A percentile compares a stretch with the other conserved stretches of the same genome.
These are phyloP conservation scores for Daedalea quercina DNA, from an alignment of 768 basidiomycete species.

Conservation along the genomic window DNA sequence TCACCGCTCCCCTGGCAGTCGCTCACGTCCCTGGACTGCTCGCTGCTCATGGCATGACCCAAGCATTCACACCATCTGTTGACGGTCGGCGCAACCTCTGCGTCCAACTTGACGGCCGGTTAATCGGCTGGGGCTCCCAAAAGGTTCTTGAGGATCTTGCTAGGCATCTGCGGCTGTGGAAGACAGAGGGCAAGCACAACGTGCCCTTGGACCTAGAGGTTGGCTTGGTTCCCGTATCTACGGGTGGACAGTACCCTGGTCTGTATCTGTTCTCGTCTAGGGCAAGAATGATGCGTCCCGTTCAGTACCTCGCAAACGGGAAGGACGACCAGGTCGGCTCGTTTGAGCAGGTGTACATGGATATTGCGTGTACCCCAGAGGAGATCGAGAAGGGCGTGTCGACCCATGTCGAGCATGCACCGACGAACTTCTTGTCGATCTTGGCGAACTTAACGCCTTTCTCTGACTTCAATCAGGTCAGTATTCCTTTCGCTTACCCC, in stretches of 20 bases:
- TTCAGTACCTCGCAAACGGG: constrained; percentile 84
- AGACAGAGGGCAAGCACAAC: constrained; percentile 78
- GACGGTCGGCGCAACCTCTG: constrained; percentile 79
- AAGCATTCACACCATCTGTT: constrained; percentile 70
- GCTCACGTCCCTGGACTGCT: constrained; percentile 80
- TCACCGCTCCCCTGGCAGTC: constrained; percentile 69
- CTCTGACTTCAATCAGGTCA: constrained; percentile 97
- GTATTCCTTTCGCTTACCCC: constrained; percentile 11
- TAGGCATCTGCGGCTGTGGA: constrained; percentile 84
- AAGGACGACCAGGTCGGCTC: constrained; percentile 86
- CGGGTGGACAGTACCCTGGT: constrained; percentile 96
- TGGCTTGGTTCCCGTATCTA: constrained; percentile 76
- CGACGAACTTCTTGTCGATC: constrained; percentile 94
- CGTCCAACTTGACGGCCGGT: constrained; percentile 90
- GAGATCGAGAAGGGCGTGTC: constrained; percentile 72
- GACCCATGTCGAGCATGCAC: constrained; percentile 89
- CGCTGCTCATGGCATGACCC: constrained; percentile 89
- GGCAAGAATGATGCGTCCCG: constrained; percentile 96
- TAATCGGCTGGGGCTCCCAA: constrained; percentile 90
- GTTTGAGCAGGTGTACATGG: constrained; percentile 99
- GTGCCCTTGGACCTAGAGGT: constrained; percentile 94
- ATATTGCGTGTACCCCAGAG: constrained; percentile 85
- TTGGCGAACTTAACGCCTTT: constrained; percentile 97
- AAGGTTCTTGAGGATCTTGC: constrained; percentile 72
- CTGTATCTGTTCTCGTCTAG: constrained; percentile 84